These are phyloP conservation scores for Leucogyrophana mollusca DNA, from an alignment of 768 basidiomycete genomes.

Conservation along the genomic window DNA sequence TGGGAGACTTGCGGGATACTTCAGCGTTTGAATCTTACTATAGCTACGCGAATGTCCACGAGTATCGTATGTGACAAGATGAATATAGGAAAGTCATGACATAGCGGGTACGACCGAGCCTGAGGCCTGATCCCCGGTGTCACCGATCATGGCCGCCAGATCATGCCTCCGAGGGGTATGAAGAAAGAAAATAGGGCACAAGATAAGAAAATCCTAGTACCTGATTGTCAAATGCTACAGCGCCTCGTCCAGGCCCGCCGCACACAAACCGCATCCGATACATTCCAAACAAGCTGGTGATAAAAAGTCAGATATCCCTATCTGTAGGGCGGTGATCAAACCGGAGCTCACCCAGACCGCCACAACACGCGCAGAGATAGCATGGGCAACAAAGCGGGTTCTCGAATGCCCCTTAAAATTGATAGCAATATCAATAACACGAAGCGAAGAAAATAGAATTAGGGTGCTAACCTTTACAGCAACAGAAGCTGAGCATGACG, in stretches of 20 bases:
- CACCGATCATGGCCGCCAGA: too few relatives aligned
- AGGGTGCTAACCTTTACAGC: slow-evolving; percentile 48
- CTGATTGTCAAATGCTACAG: background rate
- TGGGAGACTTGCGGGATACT: too few relatives aligned
- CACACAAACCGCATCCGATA: slow-evolving; percentile 67
- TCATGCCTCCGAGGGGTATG: too few relatives aligned
- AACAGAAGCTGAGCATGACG: slow-evolving; percentile 64
- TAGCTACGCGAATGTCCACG: too few relatives aligned
- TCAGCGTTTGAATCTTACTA: too few relatives aligned
- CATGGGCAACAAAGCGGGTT: slow-evolving; percentile 71
- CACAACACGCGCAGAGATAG: slow-evolving; percentile 72
- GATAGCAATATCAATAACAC: background rate
- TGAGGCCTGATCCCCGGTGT: too few relatives aligned
- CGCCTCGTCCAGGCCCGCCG: slow-evolving; percentile 43
- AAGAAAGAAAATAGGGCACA: too few relatives aligned
- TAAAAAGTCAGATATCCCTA: background rate
- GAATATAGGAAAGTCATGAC: too few relatives aligned
- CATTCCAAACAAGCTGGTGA: slow-evolving; percentile 62
- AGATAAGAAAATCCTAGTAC: too few relatives aligned
- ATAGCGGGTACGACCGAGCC: too few relatives aligned
- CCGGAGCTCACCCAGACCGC: slow-evolving; percentile 55
- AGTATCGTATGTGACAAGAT: too few relatives aligned
- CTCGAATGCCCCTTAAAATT: slow-evolving; percentile 45
- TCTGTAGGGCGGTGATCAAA: background rate
- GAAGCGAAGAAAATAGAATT: background rate